phyloP scores from a whole-genome alignment of 768 basidiomycete species.

The Solioccasus polychromus region DNA sequence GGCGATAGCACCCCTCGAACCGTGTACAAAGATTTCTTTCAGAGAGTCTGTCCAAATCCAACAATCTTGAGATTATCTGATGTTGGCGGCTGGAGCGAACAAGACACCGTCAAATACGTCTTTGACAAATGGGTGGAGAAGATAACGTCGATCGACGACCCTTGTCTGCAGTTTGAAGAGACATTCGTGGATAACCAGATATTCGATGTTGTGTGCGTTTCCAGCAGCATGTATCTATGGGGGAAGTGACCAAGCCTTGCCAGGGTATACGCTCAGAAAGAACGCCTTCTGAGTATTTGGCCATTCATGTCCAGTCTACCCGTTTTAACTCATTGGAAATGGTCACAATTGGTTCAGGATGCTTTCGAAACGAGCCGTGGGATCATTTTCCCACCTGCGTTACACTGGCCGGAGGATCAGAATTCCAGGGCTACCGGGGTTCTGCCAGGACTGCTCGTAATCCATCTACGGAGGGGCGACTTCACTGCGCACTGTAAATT shows the following conservation, averaged over 20 bases:
- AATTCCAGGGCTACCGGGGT: constrained; percentile 6
- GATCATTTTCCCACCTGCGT: constrained; percentile 18
- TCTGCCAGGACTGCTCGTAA: constrained; percentile 38
- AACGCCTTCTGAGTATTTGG: constrained; percentile 33
- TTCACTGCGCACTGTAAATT: constrained; percentile 41
- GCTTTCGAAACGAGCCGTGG: constrained; percentile 24
- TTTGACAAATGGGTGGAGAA: constrained; percentile 36
- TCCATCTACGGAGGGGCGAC: constrained; percentile 53
- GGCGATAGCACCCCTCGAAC: constrained; percentile 30
- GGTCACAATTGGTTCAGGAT: constrained; percentile 33
- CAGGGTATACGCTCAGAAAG: constrained; percentile 32
- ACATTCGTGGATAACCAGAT: constrained; percentile 15
- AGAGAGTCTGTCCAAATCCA: constrained; percentile 36
- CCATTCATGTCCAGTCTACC: constrained; percentile 32
- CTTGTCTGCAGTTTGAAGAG: constrained; percentile 37
- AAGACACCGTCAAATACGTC: constrained; percentile 27
- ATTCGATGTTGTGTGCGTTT: constrained; percentile 16
- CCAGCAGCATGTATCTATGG: not conserved
- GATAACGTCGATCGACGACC: constrained; percentile 32
- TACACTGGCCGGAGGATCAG: constrained; percentile 3
- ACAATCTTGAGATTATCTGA: constrained; percentile 30
- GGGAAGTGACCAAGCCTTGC: not conserved
- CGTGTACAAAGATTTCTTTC: constrained; percentile 36
- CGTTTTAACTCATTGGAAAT: constrained; percentile 32
- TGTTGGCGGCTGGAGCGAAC: constrained; percentile 18